phyloP scores from a whole-genome alignment of 1,139 yeast species.

The Candida sp. region DNA sequence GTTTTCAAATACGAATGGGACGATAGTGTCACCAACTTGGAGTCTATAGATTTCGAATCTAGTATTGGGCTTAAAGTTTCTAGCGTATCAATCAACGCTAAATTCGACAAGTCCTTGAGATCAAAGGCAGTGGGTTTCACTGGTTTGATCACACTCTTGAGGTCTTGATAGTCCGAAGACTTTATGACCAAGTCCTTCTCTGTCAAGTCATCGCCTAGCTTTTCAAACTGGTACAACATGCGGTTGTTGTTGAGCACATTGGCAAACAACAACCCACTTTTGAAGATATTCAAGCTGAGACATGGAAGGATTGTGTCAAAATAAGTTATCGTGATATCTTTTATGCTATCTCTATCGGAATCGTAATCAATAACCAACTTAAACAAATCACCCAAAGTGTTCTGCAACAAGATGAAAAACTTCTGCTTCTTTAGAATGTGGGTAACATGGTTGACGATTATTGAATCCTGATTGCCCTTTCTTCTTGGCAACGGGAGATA shows the following conservation, averaged over 20 bases:
- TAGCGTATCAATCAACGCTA: constrained; percentile 59
- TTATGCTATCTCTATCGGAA: constrained; percentile 46
- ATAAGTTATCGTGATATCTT: constrained; percentile 41
- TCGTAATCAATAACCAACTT: constrained; percentile 57
- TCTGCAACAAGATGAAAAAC: constrained; percentile 78
- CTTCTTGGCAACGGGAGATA: constrained; percentile 52
- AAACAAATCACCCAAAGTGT: constrained; percentile 76
- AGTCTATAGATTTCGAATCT: constrained; percentile 43
- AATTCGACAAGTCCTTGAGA: constrained; percentile 51
- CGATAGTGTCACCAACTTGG: constrained; percentile 31
- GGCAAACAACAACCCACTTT: constrained; percentile 77
- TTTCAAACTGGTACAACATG: constrained; percentile 74
- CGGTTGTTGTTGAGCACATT: constrained; percentile 68
- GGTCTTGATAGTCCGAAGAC: constrained; percentile 18
- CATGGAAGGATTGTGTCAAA: constrained; percentile 79
- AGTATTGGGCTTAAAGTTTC: constrained; percentile 63
- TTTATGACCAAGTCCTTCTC: constrained; percentile 33
- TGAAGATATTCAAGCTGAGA: constrained; percentile 60
- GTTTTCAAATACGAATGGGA: constrained; percentile 51
- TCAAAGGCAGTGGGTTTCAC: constrained; percentile 15
- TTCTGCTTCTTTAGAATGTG: constrained; percentile 63
- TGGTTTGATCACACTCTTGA: constrained; percentile 3
- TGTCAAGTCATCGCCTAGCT: constrained; percentile 53
- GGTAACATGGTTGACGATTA: constrained; percentile 59
- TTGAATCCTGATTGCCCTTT: constrained; percentile 24